Evolutionary conservation across 306 rosid genomes (phyloP), one percentile per base, ranked within the genome.

Genomic region (Lathyrus aphaca): DNA sequence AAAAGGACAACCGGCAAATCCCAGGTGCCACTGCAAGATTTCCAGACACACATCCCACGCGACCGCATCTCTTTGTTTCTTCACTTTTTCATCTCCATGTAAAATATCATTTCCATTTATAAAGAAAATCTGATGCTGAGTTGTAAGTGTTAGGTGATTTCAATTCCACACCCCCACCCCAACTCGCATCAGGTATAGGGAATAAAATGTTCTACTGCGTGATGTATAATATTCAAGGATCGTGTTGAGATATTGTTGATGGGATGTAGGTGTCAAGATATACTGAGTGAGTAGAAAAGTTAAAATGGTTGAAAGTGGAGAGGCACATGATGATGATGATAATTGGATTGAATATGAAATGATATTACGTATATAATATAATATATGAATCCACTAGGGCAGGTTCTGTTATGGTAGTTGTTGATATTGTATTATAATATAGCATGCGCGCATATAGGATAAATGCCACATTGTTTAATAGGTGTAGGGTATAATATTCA

Each of bases 371-470:
- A 50, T 48, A 17, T 21, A 21, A 21, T 21, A 21, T 21, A 21
- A 1, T 10, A 76, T 56, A 21, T 57, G 42, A 51, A 50, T 50
- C 78, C 72, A 64, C 60, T 70, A 62, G 18, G 66, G 44, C 65
- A 72, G 5, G 49, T 53, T 46, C 68, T 45, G 9, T 18, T 77
- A 58, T 73, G 71, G 77, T 68, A 14, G 39, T 53, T 56, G 76
- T 63, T 70, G 17, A 56, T 56, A 46, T 30, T 56, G 27, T 51
- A 64, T 29, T 77, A 19, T 6, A 48, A 27, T 35, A 35, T 35
- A 74, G 92, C 93, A 87, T 78, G 93, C 93, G 86, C 81, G 66
- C 70, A 57, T 49, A 64, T 19, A 19, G 8, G 29, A 21, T 76
- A 43, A 3, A 37, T 64, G 32, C 1, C 56, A 75, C 78, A 74